Evolutionary conservation across 345 rosid species (phyloP).

Genomic region (Citrus inodora): DNA sequence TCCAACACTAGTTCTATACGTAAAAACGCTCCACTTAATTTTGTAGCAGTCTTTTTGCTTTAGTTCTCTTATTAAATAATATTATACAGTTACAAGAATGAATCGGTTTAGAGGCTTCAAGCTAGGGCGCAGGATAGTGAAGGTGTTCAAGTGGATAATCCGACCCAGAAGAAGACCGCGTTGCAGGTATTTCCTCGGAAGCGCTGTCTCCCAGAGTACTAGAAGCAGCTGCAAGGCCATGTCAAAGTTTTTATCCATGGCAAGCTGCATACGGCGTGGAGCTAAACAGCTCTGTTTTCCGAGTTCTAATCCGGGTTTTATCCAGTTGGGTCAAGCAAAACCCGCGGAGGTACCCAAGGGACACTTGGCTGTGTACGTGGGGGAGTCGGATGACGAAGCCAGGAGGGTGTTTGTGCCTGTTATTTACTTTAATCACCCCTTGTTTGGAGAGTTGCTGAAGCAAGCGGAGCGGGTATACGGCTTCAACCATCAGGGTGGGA

Average conservation of each 20-base stretch:
- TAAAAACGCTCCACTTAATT: background rate
- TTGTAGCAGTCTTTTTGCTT: background rate
- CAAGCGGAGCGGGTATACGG: slow-evolving; percentile 77
- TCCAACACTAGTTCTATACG: too few species aligned
- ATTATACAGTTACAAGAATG: slow-evolving; percentile 19
- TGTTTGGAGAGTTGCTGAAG: slow-evolving; percentile 68
- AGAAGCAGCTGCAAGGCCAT: slow-evolving; percentile 25
- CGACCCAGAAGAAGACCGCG: slow-evolving; percentile 31
- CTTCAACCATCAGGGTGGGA: slow-evolving; percentile 69
- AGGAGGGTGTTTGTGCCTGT: slow-evolving; percentile 66
- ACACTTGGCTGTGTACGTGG: slow-evolving; percentile 74
- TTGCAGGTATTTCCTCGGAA: background rate
- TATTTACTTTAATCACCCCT: slow-evolving; percentile 77
- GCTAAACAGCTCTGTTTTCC: slow-evolving; percentile 29
- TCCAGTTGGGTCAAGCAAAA: slow-evolving; percentile 39
- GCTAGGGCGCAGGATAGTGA: slow-evolving; percentile 44
- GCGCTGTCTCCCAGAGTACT: background rate
- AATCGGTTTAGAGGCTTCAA: slow-evolving; percentile 48
- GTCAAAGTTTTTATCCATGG: slow-evolving; percentile 35
- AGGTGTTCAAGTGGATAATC: slow-evolving; percentile 40
- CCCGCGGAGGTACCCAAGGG: slow-evolving; percentile 58
- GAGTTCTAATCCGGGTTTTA: slow-evolving; percentile 27
- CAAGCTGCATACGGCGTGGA: slow-evolving; percentile 35
- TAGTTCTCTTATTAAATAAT: background rate
- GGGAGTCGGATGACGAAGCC: slow-evolving; percentile 44